These are phyloP conservation scores for Quercus dentata DNA, from an alignment of 306 rosid genomes.

Conservation along the genomic window DNA sequence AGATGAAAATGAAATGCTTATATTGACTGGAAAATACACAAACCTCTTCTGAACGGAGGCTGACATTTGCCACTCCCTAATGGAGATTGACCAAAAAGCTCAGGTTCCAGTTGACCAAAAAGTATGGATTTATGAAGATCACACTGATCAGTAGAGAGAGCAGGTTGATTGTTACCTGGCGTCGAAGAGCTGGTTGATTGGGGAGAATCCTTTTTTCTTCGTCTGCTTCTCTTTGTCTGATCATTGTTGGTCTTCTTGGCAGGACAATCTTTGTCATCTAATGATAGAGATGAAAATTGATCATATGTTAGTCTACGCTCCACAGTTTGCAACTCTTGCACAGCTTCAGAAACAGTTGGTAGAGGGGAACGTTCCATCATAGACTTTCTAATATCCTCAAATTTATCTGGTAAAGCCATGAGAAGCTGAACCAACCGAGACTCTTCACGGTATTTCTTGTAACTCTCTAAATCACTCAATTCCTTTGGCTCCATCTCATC, in stretches of 20 bases:
- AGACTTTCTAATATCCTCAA: background rate
- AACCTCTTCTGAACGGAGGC: background rate
- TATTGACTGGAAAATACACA: background rate
- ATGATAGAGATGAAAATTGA: background rate
- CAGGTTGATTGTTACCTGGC: background rate
- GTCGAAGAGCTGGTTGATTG: background rate
- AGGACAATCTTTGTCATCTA: background rate
- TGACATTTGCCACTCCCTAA: background rate
- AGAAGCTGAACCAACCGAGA: background rate
- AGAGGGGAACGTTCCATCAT: background rate
- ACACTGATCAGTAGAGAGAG: background rate
- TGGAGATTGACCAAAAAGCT: background rate
- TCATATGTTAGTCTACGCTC: background rate
- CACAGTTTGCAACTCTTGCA: background rate
- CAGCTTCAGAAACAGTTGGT: background rate
- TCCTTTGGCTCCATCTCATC: background rate
- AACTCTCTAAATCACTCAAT: background rate
- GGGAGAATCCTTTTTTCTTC: background rate
- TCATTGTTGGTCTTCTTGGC: background rate
- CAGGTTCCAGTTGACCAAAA: background rate
- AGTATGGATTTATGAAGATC: background rate
- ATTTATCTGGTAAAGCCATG: background rate
- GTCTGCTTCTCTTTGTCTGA: background rate
- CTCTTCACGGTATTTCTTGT: background rate
- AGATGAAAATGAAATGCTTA: background rate